Evolutionary conservation across 2,329 filamentous ascomycete genomes (phyloP), one percentile per base, ranked within the genome.

Genomic region (Knufia petricola): DNA sequence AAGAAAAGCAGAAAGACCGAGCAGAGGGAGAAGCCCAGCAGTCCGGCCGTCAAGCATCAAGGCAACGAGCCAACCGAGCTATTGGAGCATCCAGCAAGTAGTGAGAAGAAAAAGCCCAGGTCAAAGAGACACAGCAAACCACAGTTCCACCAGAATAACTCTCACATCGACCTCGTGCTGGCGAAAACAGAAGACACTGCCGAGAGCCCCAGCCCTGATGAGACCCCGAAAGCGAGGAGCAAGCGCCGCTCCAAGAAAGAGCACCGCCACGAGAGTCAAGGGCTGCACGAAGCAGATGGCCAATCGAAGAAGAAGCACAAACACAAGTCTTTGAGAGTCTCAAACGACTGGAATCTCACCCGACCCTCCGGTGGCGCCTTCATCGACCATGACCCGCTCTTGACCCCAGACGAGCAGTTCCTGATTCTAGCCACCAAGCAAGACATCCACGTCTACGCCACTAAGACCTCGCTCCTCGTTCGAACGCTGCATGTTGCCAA

Each of bases 381-480:
- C 58, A 65, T 76, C 49, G 65, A 73, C 39, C 62, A 75, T 43
- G 76, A 82, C 57, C 75, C 79, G 4, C 59, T 79, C 7, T 75
- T 81, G 59, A 74, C 77, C 2, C 54, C 56, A n/a, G 75, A 82
- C 61, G 75, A 78, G 56, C 71, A 74, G 68, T 76, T 83, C 65
- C 64, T 95, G 32, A 81, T 95, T 50, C 65, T 94, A 49, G 78
- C 83, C 26, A 86, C 87, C 60, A 77, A 81, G 52, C 82, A 78
- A 23, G 82, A 83, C 8, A 72, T 95, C 47, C 84, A 88, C 63
- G 76, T 95, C 21, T 94, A 92, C 66, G 85, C 85, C 1, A 79
- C 86, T 24, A 72, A 78, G 55, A 88, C 87, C 48, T 96, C 92
- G 1, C 77, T 94, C 43, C 77, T 94, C 19, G 73, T 87, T 39